Conservation (phyloP, 495 filamentous ascomycete species). For the Beverwykella pulmonaria region DNA sequence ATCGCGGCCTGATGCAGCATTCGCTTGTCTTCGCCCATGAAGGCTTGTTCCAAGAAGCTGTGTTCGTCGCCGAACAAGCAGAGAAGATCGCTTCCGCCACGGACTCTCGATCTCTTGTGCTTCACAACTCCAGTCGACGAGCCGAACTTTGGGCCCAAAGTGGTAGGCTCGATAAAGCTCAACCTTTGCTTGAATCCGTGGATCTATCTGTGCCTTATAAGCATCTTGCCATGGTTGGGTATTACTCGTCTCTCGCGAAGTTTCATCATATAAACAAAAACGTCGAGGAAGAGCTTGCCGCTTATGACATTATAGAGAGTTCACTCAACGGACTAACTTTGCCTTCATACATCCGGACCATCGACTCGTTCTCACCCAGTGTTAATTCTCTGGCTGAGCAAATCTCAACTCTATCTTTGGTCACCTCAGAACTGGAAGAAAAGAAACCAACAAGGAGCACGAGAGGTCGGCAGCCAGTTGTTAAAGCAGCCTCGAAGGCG, state of each 20-base stretch:
- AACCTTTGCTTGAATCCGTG: slow-evolving; percentile 36
- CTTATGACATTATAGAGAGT: slow-evolving; percentile 42
- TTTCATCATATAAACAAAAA: slow-evolving; percentile 18
- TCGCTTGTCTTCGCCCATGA: slow-evolving; percentile 76
- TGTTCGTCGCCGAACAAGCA: slow-evolving; percentile 87
- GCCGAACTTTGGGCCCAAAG: slow-evolving; percentile 67
- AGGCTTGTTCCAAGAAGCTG: slow-evolving; percentile 83
- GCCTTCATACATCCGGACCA: slow-evolving; percentile 12
- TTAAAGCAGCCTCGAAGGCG: slow-evolving; percentile 13
- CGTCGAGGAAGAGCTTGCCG: slow-evolving; percentile 40
- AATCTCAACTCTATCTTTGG: slow-evolving; percentile 17
- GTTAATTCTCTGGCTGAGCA: slow-evolving; percentile 16
- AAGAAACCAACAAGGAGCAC: slow-evolving; percentile 10
- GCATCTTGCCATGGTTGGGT: slow-evolving; percentile 14
- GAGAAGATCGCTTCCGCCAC: slow-evolving; percentile 73
- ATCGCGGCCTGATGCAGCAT: slow-evolving; percentile 68
- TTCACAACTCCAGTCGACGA: slow-evolving; percentile 59
- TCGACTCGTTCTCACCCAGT: slow-evolving; percentile 7
- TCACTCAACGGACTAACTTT: slow-evolving; percentile 14
- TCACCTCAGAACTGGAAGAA: neutral
- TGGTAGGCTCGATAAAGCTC: slow-evolving; percentile 62
- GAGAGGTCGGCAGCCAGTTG: slow-evolving; percentile 18
- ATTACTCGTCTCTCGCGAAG: slow-evolving; percentile 16
- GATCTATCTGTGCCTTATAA: slow-evolving; percentile 2
- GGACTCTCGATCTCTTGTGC: slow-evolving; percentile 60